Percentiles rank a stretch among this genome's conserved stretches.
phyloP scores from a whole-genome alignment of 441 rosid species.

The Populus hybrid region DNA sequence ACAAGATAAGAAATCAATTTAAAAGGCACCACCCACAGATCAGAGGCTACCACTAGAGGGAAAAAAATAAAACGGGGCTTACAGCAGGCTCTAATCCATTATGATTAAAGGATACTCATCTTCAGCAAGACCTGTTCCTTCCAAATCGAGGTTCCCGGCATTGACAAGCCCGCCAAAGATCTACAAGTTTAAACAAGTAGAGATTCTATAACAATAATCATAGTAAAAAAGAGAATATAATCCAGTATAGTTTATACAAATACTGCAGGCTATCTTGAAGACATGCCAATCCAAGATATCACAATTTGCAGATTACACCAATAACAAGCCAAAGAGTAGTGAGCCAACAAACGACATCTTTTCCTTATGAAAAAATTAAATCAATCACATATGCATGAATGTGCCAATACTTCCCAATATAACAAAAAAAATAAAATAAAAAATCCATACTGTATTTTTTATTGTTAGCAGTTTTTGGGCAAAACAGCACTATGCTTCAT shows the following conservation, averaged over 20 bases:
- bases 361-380: neutral
- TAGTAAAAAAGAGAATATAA: neutral
- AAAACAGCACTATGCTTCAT: neutral
- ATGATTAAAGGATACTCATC: conserved; percentile 73
- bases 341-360: neutral
- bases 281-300: conserved; percentile 7
- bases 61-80: neutral
- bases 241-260: neutral
- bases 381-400: neutral
- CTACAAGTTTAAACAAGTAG: conserved; percentile 32
- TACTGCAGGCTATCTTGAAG: neutral
- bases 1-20: neutral
- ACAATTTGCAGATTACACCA: neutral
- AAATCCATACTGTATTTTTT: neutral
- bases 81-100: neutral
- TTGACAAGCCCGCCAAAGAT: conserved; percentile 90
- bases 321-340: conserved; percentile 1
- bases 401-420: neutral
- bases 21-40: neutral
- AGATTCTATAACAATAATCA: neutral
- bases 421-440: too few relatives aligned
- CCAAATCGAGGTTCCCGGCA: conserved; percentile 73
- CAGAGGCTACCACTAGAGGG: neutral
- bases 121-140: conserved; percentile 57
- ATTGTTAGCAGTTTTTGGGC: neutral